These are phyloP conservation scores for Leccinum pachyderme DNA, from an alignment of 1,284 basidiomycete species.

Conservation along the genomic window DNA sequence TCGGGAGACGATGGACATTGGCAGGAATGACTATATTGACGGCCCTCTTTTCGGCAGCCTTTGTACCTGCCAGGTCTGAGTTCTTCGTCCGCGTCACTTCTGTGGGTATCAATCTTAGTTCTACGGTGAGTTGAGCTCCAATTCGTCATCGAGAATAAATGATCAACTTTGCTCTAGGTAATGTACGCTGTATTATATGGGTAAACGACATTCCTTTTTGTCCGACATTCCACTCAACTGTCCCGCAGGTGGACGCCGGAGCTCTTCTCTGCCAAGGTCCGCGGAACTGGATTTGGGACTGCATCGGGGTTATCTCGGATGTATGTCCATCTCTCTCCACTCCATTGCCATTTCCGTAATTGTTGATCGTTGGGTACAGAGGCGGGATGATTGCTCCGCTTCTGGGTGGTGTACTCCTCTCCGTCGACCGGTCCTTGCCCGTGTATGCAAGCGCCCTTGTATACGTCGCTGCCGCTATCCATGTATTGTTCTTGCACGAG, in stretches of 20 bases:
- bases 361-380: conserved; percentile 38
- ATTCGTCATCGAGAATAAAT: neutral
- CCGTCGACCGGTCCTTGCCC: conserved; percentile 71
- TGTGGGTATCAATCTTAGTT: conserved; percentile 78
- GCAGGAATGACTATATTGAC: conserved; percentile 81
- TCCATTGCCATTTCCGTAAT: too few species aligned
- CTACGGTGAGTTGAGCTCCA: conserved; percentile 56
- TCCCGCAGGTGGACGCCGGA: conserved; percentile 78
- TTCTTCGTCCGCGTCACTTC: conserved; percentile 74
- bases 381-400: conserved; percentile 91
- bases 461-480: conserved; percentile 67
- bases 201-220: conserved; percentile 31
- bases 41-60: conserved; percentile 73
- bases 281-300: conserved; percentile 90
- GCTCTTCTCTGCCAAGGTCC: conserved; percentile 82
- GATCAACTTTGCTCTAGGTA: conserved; percentile 40
- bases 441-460: conserved; percentile 75
- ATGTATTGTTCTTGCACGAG: conserved; percentile 59
- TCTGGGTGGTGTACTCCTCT: conserved; percentile 77
- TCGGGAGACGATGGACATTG: conserved; percentile 80
- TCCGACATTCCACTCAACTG: neutral
- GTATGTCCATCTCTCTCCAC: conserved; percentile 42
- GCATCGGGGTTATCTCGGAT: conserved; percentile 87
- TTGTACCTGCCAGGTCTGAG: conserved; percentile 61
- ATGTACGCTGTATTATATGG: conserved; percentile 93